A percentile compares a stretch with the other conserved stretches of the same genome.
Evolutionary conservation across 2,329 filamentous ascomycete genomes (phyloP).

Genomic region (Periconia sp.): DNA sequence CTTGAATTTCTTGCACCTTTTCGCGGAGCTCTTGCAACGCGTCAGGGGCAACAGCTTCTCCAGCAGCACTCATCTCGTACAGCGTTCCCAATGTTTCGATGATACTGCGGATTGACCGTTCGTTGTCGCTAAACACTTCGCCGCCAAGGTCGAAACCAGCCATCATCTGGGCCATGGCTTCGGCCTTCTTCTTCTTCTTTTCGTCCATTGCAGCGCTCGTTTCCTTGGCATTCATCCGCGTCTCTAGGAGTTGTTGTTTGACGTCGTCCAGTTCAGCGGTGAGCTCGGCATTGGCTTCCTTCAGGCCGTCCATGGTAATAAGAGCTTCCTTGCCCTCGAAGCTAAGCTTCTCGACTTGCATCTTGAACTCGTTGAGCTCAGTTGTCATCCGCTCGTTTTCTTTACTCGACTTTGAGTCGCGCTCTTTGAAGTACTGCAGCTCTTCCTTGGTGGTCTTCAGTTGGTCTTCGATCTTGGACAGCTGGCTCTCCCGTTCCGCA

Average conservation of each 20-base stretch:
- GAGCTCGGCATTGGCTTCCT: constrained; percentile 92
- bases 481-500: constrained; percentile 84
- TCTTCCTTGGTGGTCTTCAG: constrained; percentile 85
- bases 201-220: constrained; percentile 87
- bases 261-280: constrained; percentile 90
- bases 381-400: constrained; percentile 85
- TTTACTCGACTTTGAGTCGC: constrained; percentile 78
- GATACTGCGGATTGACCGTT: constrained; percentile 78
- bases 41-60: constrained; percentile 79
- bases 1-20: constrained; percentile 84
- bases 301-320: constrained; percentile 96
- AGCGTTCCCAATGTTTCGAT: constrained; percentile 82
- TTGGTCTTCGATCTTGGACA: constrained; percentile 76
- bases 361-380: constrained; percentile 89
- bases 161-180: constrained; percentile 99
- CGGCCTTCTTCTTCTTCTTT: constrained; percentile 97
- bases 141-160: constrained; percentile 93
- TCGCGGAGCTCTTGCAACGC: constrained; percentile 76
- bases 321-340: constrained; percentile 96
- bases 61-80: constrained; percentile 72
- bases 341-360: constrained; percentile 92
- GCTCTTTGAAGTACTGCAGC: constrained; percentile 80
- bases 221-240: constrained; percentile 95
- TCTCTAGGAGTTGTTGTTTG: constrained; percentile 93
- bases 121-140: constrained; percentile 92